phyloP scores from a whole-genome alignment of 495 filamentous ascomycete species.

The Trypethelium eluteriae region DNA sequence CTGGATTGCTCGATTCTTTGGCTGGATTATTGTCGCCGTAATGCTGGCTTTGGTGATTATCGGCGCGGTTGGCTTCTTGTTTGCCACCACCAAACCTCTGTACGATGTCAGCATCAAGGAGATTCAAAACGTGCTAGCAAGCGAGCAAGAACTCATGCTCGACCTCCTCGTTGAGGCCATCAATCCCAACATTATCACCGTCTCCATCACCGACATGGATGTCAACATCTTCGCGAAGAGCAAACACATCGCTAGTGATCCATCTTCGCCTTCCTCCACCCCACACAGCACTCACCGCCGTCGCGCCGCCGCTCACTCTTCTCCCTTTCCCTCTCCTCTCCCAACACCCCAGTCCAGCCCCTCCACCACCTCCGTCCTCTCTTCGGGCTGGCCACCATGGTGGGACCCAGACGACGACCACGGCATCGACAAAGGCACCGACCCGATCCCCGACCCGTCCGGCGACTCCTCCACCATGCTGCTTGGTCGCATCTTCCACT shows the following conservation, averaged over 20 bases:
- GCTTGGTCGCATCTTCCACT: slow-evolving; percentile 74
- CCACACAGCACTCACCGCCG: slow-evolving; percentile 46
- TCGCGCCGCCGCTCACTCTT: background rate
- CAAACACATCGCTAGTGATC: slow-evolving; percentile 69
- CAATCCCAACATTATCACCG: slow-evolving; percentile 84
- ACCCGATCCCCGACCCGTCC: slow-evolving; percentile 33
- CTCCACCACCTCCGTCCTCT: background rate
- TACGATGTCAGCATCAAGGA: slow-evolving; percentile 64
- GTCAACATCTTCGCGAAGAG: slow-evolving; percentile 92
- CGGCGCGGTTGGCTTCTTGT: slow-evolving; percentile 75
- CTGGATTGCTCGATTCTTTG: slow-evolving; percentile 64
- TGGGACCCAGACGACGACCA: slow-evolving; percentile 16
- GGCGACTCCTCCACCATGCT: slow-evolving; percentile 70
- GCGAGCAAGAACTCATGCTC: slow-evolving; percentile 91
- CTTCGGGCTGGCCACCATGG: background rate
- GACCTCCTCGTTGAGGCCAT: slow-evolving; percentile 80
- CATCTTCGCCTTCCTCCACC: slow-evolving; percentile 50
- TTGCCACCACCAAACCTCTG: slow-evolving; percentile 84
- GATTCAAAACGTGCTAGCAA: slow-evolving; percentile 83
- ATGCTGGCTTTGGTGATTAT: slow-evolving; percentile 70
- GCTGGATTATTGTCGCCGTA: slow-evolving; percentile 66
- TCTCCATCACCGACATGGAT: slow-evolving; percentile 75
- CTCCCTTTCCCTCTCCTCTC: background rate
- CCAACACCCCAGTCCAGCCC: background rate
- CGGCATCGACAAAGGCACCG: slow-evolving; percentile 60